Percentiles rank a stretch among this genome's conserved stretches.
Conservation (phyloP, 805 yeast species). For the Tetrapisispora phaffii region DNA sequence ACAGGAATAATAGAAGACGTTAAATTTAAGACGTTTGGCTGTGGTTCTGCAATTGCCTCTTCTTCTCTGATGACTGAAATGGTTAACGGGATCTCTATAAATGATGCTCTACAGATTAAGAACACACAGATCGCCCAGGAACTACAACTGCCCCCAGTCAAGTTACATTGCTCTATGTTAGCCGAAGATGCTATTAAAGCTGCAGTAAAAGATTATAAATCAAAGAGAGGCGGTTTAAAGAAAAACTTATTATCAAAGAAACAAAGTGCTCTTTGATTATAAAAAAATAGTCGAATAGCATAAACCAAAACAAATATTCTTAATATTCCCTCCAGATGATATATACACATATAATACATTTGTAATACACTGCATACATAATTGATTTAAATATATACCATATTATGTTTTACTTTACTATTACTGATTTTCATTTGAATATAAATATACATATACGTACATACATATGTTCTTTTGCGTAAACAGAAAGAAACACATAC, state of each 20-base stretch:
- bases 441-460: not conserved
- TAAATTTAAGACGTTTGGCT: constrained; percentile 97
- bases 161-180: constrained; percentile 94
- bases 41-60: constrained; percentile 96
- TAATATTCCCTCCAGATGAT: not conserved
- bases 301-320: too few species aligned
- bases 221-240: constrained; percentile 46
- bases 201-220: constrained; percentile 88
- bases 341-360: too few species aligned
- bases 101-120: constrained; percentile 86
- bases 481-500: too few species aligned
- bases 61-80: constrained; percentile 91
- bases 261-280: too few species aligned
- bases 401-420: not conserved
- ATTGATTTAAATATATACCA: not conserved
- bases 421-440: not conserved
- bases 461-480: not conserved
- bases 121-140: constrained; percentile 93
- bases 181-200: constrained; percentile 98
- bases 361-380: not conserved
- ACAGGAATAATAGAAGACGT: constrained; percentile 91
- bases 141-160: constrained; percentile 90
- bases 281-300: too few species aligned
- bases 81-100: constrained; percentile 88
- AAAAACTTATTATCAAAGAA: constrained; percentile 1